A percentile compares a stretch with the other conserved stretches of the same genome.
Conservation (phyloP, 257 asterid species). For the Przewalskia tangutica region DNA sequence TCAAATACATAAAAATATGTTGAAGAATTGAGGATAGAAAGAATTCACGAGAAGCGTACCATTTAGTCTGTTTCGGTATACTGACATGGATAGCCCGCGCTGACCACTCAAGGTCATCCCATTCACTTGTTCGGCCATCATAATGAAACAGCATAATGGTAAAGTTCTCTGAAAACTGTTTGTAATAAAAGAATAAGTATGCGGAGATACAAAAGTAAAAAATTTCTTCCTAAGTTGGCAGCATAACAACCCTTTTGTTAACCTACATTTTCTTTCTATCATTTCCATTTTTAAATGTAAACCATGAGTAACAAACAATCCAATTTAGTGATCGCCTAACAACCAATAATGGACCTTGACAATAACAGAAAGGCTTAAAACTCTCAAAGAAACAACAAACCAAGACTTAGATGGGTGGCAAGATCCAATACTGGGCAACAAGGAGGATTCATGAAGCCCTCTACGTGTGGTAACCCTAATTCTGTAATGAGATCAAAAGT, state of each 20-base stretch:
- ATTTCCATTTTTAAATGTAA: not conserved
- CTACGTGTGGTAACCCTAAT: not conserved
- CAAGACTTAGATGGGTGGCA: not conserved
- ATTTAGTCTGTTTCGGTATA: slow-evolving; percentile 69
- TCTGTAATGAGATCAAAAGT: not conserved
- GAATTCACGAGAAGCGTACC: slow-evolving; percentile 26
- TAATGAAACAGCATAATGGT: slow-evolving; percentile 75
- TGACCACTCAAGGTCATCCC: slow-evolving; percentile 97
- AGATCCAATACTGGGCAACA: not conserved
- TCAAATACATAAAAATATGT: not conserved
- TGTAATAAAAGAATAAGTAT: not conserved
- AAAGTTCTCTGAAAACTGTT: slow-evolving; percentile 85
- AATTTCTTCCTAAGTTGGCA: not conserved
- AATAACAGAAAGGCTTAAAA: not conserved
- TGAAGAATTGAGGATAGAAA: not conserved
- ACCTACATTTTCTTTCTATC: not conserved
- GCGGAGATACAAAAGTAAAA: not conserved
- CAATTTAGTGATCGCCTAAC: not conserved
- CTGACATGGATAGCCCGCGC: slow-evolving; percentile 77
- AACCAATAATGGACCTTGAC: not conserved
- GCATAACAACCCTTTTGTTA: not conserved
- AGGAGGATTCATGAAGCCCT: too few species aligned
- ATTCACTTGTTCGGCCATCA: slow-evolving; percentile 80
- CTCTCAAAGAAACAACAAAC: not conserved
- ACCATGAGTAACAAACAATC: not conserved